phyloP scores from a whole-genome alignment of 805 yeast genomes.

The Nematodospora valgi region DNA sequence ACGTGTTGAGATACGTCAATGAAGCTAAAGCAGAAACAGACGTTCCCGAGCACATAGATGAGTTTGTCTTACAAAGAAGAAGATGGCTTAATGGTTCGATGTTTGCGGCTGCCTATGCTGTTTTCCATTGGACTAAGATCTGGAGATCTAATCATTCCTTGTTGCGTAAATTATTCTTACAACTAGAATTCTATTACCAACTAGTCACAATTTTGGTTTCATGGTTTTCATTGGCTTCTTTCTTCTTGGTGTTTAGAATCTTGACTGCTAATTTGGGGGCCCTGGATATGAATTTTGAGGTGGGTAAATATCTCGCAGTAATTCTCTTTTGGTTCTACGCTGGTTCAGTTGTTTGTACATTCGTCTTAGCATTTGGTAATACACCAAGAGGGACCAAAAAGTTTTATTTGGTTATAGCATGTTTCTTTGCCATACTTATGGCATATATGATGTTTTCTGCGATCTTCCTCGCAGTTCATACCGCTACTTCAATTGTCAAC shows the following conservation, averaged over 20 bases:
- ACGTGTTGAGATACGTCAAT: conserved; percentile 82
- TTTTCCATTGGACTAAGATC: conserved; percentile 78
- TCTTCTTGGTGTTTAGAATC: conserved; percentile 85
- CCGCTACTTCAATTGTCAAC: conserved; percentile 56
- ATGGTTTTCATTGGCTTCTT: conserved; percentile 91
- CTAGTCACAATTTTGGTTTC: conserved; percentile 70
- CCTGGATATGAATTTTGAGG: conserved; percentile 54
- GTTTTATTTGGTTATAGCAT: conserved; percentile 71
- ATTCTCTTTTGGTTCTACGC: conserved; percentile 83
- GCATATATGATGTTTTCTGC: conserved; percentile 87
- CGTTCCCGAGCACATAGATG: conserved; percentile 94
- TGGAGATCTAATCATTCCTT: conserved; percentile 87
- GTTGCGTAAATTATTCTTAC: conserved; percentile 75
- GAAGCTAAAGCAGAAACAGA: conserved; percentile 91
- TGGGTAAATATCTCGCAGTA: conserved; percentile 75
- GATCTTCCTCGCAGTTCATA: conserved; percentile 69
- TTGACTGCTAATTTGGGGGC: conserved; percentile 76
- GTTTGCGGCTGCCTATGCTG: conserved; percentile 92
- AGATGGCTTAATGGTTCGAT: conserved; percentile 98
- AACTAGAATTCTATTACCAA: conserved; percentile 85
- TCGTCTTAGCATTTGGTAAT: conserved; percentile 89
- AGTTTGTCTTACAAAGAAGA: conserved; percentile 92
- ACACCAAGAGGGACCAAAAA: conserved; percentile 86
- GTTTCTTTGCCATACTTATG: conserved; percentile 85
- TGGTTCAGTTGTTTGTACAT: conserved; percentile 76